Percentiles rank a stretch among this genome's conserved stretches.
Conservation (phyloP, 768 basidiomycete genomes). For the Auricularia heimuer region DNA sequence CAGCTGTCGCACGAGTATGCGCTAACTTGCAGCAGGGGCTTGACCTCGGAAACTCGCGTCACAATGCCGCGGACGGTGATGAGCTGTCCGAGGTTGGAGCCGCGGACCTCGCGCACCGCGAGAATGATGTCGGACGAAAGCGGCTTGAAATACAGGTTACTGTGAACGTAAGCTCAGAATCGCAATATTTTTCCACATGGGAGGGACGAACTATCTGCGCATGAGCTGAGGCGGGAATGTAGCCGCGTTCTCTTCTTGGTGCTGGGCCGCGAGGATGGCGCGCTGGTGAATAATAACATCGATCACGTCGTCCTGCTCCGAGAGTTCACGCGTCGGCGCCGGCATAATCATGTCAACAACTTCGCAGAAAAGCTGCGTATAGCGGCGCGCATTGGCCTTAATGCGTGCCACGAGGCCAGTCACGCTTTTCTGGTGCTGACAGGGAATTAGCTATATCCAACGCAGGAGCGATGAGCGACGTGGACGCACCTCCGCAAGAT, state of each 20-base stretch:
- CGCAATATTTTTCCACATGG: conserved; percentile 6
- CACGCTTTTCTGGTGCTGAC: conserved; percentile 58
- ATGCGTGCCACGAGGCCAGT: conserved; percentile 75
- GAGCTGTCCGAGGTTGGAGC: conserved; percentile 75
- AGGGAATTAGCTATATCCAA: neutral
- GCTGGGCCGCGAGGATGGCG: conserved; percentile 74
- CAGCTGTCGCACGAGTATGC: conserved; percentile 98
- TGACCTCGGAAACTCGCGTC: conserved; percentile 97
- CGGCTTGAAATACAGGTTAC: conserved; percentile 91
- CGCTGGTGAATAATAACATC: conserved; percentile 95
- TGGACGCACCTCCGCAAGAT: conserved; percentile 56
- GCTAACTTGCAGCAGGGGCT: conserved; percentile 92
- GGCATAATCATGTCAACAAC: conserved; percentile 89
- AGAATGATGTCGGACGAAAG: conserved; percentile 43
- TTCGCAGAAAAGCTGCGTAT: conserved; percentile 79
- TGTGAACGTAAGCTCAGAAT: conserved; percentile 21
- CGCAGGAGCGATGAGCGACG: neutral
- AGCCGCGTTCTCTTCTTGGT: conserved; percentile 56
- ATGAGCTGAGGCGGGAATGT: conserved; percentile 87
- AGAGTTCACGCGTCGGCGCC: conserved; percentile 78
- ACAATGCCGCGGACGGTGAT: conserved; percentile 98
- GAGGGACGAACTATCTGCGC: conserved; percentile 77
- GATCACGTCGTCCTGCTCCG: conserved; percentile 86
- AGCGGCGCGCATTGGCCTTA: conserved; percentile 78
- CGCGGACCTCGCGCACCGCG: conserved; percentile 88